Conservation (phyloP, 2,329 filamentous ascomycete species). For the Apiospora hydei region DNA sequence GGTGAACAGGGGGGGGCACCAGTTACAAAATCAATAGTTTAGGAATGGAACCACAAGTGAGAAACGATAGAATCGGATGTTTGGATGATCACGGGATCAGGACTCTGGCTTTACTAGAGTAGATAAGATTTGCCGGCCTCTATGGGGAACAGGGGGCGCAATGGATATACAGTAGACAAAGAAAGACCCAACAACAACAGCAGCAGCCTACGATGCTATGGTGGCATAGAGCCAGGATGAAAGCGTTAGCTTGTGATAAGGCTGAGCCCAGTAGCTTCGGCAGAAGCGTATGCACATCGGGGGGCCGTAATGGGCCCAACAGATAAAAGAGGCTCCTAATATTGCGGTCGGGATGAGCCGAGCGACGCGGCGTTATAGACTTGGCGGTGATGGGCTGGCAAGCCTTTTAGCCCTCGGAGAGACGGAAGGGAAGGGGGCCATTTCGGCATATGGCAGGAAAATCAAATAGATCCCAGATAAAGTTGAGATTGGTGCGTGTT, state of each 20-base stretch:
- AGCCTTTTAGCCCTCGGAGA: not conserved
- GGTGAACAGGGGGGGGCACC: slow-evolving; percentile 13
- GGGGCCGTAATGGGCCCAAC: not conserved
- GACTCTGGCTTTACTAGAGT: slow-evolving; percentile 4
- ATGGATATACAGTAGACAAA: not conserved
- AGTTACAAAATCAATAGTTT: slow-evolving; percentile 21
- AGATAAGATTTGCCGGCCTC: slow-evolving; percentile 13
- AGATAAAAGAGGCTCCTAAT: not conserved
- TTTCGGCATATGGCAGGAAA: slow-evolving; percentile 16
- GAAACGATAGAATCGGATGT: slow-evolving; percentile 3
- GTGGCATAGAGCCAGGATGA: not conserved
- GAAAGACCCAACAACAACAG: not conserved
- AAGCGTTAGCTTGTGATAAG: not conserved
- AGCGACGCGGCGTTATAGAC: slow-evolving; percentile 10
- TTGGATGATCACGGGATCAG: not conserved
- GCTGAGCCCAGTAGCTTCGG: not conserved
- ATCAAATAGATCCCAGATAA: slow-evolving; percentile 19
- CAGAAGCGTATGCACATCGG: slow-evolving; percentile 6
- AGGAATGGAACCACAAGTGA: slow-evolving; percentile 12
- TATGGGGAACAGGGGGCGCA: slow-evolving; percentile 2
- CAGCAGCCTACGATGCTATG: not conserved
- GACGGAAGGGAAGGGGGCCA: not conserved
- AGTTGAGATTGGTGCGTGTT: slow-evolving; percentile 11
- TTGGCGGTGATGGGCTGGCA: not conserved
- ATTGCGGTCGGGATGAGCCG: slow-evolving; percentile 12